These are phyloP conservation scores for Rhodotorula glutinis DNA, from an alignment of 1,284 basidiomycete species.

Conservation along the genomic window DNA sequence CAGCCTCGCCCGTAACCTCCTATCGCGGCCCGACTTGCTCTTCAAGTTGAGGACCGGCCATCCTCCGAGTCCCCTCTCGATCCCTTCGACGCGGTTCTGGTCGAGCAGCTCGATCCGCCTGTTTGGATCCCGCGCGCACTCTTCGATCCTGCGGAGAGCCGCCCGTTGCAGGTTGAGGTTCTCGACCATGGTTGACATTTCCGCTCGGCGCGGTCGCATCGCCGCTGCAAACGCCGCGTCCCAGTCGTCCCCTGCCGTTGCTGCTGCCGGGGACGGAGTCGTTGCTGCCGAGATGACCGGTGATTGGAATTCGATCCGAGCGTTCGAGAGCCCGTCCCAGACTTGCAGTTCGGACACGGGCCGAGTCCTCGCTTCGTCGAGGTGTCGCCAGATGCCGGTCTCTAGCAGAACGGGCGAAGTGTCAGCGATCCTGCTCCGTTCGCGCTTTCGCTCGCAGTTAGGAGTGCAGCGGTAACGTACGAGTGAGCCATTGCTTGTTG, in stretches of 20 bases:
- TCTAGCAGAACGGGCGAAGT: slow-evolving; percentile 52
- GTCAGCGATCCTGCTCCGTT: no score
- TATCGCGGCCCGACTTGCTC: slow-evolving; percentile 45
- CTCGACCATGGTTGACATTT: slow-evolving; percentile 78
- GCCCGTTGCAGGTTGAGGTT: slow-evolving; percentile 85
- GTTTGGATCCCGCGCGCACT: slow-evolving; percentile 52
- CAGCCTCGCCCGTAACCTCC: slow-evolving; percentile 62
- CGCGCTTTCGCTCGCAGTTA: no score
- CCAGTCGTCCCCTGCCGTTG: slow-evolving; percentile 17
- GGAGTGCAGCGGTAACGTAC: slow-evolving; percentile 52
- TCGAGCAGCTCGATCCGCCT: slow-evolving; percentile 41
- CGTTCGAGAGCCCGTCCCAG: slow-evolving; percentile 82
- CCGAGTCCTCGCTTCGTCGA: slow-evolving; percentile 68
- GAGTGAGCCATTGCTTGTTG: slow-evolving; percentile 70
- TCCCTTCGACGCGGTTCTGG: slow-evolving; percentile 40
- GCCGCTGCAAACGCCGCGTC: slow-evolving; percentile 6
- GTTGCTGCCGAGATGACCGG: slow-evolving; percentile 48
- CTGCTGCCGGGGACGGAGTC: slow-evolving; percentile 34
- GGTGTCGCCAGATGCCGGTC: slow-evolving; percentile 75
- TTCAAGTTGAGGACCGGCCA: slow-evolving; percentile 73
- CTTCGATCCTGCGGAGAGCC: slow-evolving; percentile 50
- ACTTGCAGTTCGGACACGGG: slow-evolving; percentile 82
- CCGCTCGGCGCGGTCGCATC: slow-evolving; percentile 48
- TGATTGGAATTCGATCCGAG: slow-evolving; percentile 68
- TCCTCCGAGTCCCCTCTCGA: slow-evolving; percentile 49